Evolutionary conservation across 306 rosid genomes (phyloP).

Genomic region (Cotoneaster glaucophyllus): DNA sequence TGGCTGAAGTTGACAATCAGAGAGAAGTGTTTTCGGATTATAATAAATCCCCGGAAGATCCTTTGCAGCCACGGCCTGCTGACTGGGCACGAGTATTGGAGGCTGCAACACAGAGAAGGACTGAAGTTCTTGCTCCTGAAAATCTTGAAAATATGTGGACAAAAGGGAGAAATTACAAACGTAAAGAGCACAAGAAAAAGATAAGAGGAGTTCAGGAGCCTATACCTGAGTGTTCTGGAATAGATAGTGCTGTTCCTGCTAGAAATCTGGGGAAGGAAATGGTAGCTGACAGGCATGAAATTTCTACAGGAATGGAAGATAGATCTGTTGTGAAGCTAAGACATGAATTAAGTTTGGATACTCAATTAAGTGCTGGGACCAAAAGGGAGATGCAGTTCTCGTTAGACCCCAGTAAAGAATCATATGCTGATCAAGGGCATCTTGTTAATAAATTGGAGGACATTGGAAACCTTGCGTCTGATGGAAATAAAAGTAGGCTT

Average conservation of each 20-base stretch:
- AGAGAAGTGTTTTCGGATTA: constrained; percentile 24
- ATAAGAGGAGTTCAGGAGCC: constrained; percentile 40
- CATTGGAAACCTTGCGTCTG: constrained; percentile 20
- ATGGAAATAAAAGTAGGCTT: constrained; percentile 34
- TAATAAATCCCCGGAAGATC: constrained; percentile 32
- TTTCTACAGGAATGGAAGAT: constrained; percentile 36
- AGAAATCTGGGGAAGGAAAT: constrained; percentile 38
- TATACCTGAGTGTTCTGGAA: constrained; percentile 33
- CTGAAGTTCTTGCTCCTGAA: constrained; percentile 94
- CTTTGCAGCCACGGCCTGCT: constrained; percentile 46
- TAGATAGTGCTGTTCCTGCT: constrained; percentile 21
- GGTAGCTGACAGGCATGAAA: constrained; percentile 29
- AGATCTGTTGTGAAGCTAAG: constrained; percentile 17
- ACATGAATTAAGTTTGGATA: constrained; percentile 27
- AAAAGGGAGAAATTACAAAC: constrained; percentile 88
- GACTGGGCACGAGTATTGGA: constrained; percentile 81
- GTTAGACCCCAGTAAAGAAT: constrained; percentile 30
- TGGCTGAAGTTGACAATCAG: constrained; percentile 34
- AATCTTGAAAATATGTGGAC: constrained; percentile 99
- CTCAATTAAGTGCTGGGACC: constrained; percentile 31
- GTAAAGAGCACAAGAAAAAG: constrained; percentile 58
- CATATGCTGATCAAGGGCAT: constrained; percentile 19
- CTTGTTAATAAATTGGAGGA: constrained; percentile 38
- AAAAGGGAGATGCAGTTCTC: constrained; percentile 29
- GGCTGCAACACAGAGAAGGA: constrained; percentile 84